These are phyloP conservation scores for Lachnellula willkommii DNA, from an alignment of 2,329 filamentous ascomycete genomes.

Conservation along the genomic window DNA sequence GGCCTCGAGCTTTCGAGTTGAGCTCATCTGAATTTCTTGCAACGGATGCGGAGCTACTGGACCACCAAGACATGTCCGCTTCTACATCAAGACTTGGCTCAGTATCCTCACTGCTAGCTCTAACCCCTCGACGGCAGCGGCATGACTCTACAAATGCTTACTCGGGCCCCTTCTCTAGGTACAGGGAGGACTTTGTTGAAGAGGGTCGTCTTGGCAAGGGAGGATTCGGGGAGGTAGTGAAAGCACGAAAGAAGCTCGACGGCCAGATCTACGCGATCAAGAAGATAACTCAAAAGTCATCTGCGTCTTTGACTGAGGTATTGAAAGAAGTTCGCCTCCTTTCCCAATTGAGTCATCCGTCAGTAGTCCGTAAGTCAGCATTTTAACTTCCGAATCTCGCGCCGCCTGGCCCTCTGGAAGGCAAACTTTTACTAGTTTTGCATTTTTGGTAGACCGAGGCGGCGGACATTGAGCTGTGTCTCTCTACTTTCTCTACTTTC, in stretches of 20 bases:
- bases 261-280: constrained; percentile 94
- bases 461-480: no score
- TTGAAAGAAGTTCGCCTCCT: constrained; percentile 81
- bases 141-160: constrained; percentile 57
- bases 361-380: constrained; percentile 40
- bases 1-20: constrained; percentile 74
- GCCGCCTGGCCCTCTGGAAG: no score
- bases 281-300: constrained; percentile 81
- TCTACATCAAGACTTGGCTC: constrained; percentile 37
- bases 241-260: constrained; percentile 89
- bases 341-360: constrained; percentile 86
- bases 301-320: constrained; percentile 73
- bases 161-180: constrained; percentile 51
- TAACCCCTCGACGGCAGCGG: constrained; percentile 45
- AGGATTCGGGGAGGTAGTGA: constrained; percentile 93
- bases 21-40: constrained; percentile 61
- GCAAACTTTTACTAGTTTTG: no score
- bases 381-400: not conserved
- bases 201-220: constrained; percentile 85
- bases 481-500: no score
- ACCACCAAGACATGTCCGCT: constrained; percentile 32
- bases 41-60: constrained; percentile 56
- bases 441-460: no score
- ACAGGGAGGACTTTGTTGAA: constrained; percentile 84
- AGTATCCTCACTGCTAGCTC: constrained; percentile 37